Conservation (phyloP, 768 basidiomycete genomes). For the Tricholoma sp. region DNA sequence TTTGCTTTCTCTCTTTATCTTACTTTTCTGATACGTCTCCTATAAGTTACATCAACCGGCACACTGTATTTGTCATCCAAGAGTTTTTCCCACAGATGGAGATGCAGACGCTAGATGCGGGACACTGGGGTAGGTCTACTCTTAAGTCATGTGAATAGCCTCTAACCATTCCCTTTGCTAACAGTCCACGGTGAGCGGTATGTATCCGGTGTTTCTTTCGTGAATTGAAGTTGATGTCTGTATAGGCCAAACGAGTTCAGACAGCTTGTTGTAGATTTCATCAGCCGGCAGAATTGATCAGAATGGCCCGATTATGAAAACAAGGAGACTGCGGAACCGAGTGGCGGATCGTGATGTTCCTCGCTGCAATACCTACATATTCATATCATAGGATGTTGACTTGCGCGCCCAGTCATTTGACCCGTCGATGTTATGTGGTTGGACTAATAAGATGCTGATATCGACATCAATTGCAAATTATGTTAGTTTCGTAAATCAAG, state of each 20-base stretch:
- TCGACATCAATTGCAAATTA: no score
- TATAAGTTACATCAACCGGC: conserved; percentile 65
- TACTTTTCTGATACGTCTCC: not conserved
- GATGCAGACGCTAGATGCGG: conserved; percentile 60
- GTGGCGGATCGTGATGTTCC: no score
- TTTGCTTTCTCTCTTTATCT: not conserved
- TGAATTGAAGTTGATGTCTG: not conserved
- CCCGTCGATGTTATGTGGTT: not conserved
- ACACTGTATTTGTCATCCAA: conserved; percentile 54
- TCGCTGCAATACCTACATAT: no score
- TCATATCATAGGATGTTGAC: no score
- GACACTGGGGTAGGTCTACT: conserved; percentile 71
- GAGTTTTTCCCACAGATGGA: conserved; percentile 67
- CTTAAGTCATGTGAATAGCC: not conserved
- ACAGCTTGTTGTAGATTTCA: conserved; percentile 22
- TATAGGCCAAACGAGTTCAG: conserved; percentile 46
- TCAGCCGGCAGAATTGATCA: conserved; percentile 5
- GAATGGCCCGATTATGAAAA: no score
- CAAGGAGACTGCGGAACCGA: no score
- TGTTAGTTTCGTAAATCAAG: no score
- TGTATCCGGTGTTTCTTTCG: not conserved
- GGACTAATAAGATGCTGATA: no score
- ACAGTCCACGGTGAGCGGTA: conserved; percentile 71
- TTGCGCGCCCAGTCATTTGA: not conserved
- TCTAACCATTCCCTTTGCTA: not conserved